Conservation (phyloP, 2,329 filamentous ascomycete genomes). For the Epichloe hybrida region DNA sequence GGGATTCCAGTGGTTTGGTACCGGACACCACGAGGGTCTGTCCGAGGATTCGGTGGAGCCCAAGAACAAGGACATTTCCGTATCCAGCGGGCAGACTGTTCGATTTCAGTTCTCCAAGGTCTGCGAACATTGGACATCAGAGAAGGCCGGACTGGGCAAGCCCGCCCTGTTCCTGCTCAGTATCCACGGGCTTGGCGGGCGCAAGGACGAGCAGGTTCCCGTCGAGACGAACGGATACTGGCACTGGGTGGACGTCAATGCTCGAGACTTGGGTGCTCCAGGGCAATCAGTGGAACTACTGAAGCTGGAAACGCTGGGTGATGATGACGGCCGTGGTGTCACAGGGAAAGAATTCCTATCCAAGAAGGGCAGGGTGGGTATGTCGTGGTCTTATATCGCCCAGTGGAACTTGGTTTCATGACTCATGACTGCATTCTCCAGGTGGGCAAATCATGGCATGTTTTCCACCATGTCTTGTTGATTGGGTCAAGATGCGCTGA, state of each 20-base stretch:
- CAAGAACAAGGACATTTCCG: constrained; percentile 36
- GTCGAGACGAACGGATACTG: constrained; percentile 66
- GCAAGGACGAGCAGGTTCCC: constrained; percentile 53
- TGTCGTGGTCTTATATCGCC: constrained; percentile 30
- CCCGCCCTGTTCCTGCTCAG: constrained; percentile 58
- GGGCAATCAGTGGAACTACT: constrained; percentile 56
- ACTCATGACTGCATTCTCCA: constrained; percentile 26
- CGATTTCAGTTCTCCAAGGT: constrained; percentile 70
- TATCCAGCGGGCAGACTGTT: constrained; percentile 42
- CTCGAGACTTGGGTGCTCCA: constrained; percentile 49
- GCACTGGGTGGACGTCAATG: constrained; percentile 68
- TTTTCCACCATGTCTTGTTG: no score
- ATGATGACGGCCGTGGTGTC: constrained; percentile 33
- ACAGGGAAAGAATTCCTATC: constrained; percentile 31
- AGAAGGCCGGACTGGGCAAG: constrained; percentile 50
- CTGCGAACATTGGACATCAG: constrained; percentile 74
- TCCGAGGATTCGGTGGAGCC: constrained; percentile 46
- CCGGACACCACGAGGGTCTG: constrained; percentile 36
- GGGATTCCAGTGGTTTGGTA: constrained; percentile 32
- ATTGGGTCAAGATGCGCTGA: no score
- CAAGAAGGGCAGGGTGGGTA: constrained; percentile 30
- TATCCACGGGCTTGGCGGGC: constrained; percentile 52
- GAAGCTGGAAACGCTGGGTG: constrained; percentile 39
- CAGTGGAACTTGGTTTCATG: constrained; percentile 34
- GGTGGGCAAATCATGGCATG: no score